Base-by-base conservation (phyloP, 345 rosid species). In the Clausena lansium region DNA sequence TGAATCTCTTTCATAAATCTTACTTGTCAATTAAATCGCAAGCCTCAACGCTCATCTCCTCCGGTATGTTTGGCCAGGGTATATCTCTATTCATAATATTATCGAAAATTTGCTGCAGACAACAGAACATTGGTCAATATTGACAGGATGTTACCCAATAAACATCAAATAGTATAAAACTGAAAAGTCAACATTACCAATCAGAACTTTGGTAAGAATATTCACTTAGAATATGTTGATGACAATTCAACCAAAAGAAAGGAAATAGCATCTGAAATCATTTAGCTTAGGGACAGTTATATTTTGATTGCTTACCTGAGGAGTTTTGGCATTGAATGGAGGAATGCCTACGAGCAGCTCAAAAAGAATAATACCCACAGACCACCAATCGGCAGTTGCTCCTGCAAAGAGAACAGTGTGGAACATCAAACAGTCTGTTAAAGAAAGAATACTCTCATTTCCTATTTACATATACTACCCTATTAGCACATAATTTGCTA, bases 381-480 rank as follows among this genome's bases (percentile, higher is more conserved):
- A 96, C 99, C 99, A 96, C 99, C 99, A 94, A 86, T 96, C 99
- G 60, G 99, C 98, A 67, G 98, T 92, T 84, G 88, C 89, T 81
- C 95, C 98, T 96, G 74, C 71, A 83, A 77, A 71, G 78, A 71
- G 67, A 74, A 78, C 59, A 60, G 67, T 45, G 68, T 60, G 77
- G 64, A 52, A 73, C 77, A 76, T 27, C 59, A 73, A 70, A 60
- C 38, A 81, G 63, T 39, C 65, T 61, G 38, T 57, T 20, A 39
- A 52, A 13, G 50, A 30, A 32, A 28, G 30, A 63, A 57, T 70
- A 47, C 2, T 20, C 7, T 20, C 70, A 58, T 52, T 41, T 24
- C 77, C n/a, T n/a, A 62, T 33, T 68, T 47, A 59, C 63, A 60
- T 47, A 52, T 57, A 65, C 69, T 47, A 68, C 36, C 68, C 35